These are phyloP conservation scores for Baorangia bicolor DNA, from an alignment of 768 basidiomycete genomes.

Conservation along the genomic window DNA sequence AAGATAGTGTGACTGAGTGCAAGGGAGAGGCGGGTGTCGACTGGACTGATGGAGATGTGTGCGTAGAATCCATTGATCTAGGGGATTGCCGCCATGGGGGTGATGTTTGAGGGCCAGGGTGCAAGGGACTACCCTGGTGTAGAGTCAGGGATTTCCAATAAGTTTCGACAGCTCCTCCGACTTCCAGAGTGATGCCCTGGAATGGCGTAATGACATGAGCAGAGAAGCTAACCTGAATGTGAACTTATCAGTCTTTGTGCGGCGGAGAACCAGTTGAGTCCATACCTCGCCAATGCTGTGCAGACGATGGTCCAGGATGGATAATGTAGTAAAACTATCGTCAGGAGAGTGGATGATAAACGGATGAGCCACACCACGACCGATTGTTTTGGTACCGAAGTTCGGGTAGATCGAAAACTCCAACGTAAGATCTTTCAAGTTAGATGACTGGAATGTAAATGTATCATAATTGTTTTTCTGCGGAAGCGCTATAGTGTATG, in stretches of 20 bases:
- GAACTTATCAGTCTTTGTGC: conserved; percentile 3
- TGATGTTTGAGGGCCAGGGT: conserved; percentile 36
- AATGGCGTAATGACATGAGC: conserved; percentile 86
- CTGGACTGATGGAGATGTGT: conserved; percentile 71
- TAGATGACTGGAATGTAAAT: conserved; percentile 85
- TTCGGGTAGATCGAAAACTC: conserved; percentile 97
- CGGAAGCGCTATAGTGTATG: conserved; percentile 87
- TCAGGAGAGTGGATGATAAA: conserved; percentile 61
- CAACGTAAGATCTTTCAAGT: conserved; percentile 68
- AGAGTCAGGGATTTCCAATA: conserved; percentile 88
- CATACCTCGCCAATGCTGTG: conserved; percentile 91
- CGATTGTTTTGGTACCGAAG: conserved; percentile 96
- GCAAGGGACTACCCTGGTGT: conserved; percentile 28
- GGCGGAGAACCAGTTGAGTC: not conserved
- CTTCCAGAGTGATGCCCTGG: conserved; percentile 87
- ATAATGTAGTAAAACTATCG: conserved; percentile 58
- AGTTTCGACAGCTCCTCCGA: conserved; percentile 93
- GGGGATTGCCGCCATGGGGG: conserved; percentile 37
- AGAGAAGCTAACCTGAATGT: conserved; percentile 77
- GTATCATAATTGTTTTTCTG: conserved; percentile 67
- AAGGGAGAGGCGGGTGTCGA: conserved; percentile 45
- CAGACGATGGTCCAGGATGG: conserved; percentile 89
- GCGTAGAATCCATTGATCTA: conserved; percentile 48
- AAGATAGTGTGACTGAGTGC: conserved; percentile 79
- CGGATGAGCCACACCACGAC: conserved; percentile 84